Base-by-base conservation (phyloP, 2,329 filamentous ascomycete species). In the Allantophomopsis cytisporea region DNA sequence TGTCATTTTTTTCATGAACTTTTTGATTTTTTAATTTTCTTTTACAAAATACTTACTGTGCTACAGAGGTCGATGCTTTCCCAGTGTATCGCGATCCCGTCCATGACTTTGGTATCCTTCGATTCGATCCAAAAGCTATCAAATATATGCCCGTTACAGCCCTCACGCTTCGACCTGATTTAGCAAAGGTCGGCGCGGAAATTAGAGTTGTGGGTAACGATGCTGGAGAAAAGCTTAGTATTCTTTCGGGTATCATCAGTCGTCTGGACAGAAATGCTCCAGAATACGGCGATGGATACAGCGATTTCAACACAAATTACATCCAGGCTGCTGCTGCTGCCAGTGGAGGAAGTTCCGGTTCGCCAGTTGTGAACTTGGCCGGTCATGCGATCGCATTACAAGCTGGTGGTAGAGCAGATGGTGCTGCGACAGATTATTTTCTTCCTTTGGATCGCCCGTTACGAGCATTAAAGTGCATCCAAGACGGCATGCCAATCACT, bases 131-230 rank as follows among this genome's bases (percentile, higher is more conserved):
- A 31, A 86, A 86, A 55, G 82, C 82, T 7, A 94, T 98, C 66
- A 94, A 94, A 59, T 96, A 98, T 61, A 94, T 98, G 87, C 80
- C 83, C 8, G 72, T 98, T 17, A 75, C 79, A 31, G 80, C 86
- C 35, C 68, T 98, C 37, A 69, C 78, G 43, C 68, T 98, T 39
- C 75, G 85, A 44, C 91, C 91, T 2, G 87, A 94, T 50, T 76
- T 86, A 41, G 91, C 91, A 30, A 78, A 77, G 58, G 89, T 98
- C 39, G 91, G 91, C 40, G 78, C 84, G 12, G 91, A 98, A 62
- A 96, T 98, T 49, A 74, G 93, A 49, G 91, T 98, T 2, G 91
- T 98, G 5, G 91, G 91, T 64, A 98, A 98, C 60, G 91, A 98
- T 67, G 91, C 91, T 21, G 91, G 91, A 48, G 91, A 98, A 60